Conservation (phyloP, 2,329 filamentous ascomycete species). For the Teratosphaeria gauchensis region DNA sequence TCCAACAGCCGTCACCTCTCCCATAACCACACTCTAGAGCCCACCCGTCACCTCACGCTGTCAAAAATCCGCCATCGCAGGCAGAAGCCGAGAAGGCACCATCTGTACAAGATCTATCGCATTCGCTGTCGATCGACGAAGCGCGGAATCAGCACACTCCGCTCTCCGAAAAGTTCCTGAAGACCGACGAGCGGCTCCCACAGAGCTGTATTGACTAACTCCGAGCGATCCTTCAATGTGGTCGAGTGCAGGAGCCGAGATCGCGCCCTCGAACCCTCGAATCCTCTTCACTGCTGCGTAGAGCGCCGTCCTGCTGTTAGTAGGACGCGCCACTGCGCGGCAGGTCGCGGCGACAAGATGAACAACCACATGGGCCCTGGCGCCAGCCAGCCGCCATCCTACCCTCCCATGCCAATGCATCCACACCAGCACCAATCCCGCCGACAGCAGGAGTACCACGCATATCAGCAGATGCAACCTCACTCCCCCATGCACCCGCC, state of each 20-base stretch:
- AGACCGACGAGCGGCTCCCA: not conserved
- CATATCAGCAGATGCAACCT: constrained; percentile 28
- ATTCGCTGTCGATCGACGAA: not conserved
- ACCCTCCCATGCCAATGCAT: constrained; percentile 29
- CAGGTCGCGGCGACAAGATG: constrained; percentile 56
- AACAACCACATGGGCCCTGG: constrained; percentile 64
- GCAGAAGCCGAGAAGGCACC: not conserved
- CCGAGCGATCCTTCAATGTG: not conserved
- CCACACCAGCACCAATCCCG: constrained; percentile 19
- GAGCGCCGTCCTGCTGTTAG: not conserved
- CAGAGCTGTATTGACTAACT: not conserved
- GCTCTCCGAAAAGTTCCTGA: not conserved
- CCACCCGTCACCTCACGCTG: not conserved
- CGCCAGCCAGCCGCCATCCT: constrained; percentile 46
- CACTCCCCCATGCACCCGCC: constrained; percentile 22
- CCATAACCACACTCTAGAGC: not conserved
- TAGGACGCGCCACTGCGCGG: constrained; percentile 7
- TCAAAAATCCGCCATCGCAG: not conserved
- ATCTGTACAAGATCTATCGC: not conserved
- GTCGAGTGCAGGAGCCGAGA: not conserved
- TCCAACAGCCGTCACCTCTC: not conserved
- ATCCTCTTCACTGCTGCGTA: not conserved
- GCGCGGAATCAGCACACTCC: not conserved
- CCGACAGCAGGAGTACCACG: constrained; percentile 30
- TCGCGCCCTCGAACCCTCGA: not conserved